phyloP scores from a whole-genome alignment of 1,139 yeast genomes.

The Saccharomyces hybrid region DNA sequence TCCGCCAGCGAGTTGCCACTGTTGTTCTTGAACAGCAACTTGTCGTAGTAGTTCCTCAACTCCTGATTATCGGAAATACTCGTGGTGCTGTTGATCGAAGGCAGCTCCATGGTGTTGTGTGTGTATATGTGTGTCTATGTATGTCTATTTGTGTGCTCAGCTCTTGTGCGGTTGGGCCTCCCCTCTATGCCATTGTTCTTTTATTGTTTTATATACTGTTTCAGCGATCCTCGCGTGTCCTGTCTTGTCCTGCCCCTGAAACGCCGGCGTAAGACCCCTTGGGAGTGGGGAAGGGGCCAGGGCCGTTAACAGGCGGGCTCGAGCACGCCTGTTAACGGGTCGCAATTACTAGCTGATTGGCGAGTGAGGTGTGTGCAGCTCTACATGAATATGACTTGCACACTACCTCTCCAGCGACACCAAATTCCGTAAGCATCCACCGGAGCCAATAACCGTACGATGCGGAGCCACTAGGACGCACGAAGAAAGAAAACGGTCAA shows the following conservation, averaged over 20 bases:
- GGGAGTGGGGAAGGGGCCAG: neutral
- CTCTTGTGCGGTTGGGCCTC: neutral
- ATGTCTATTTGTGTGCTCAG: neutral
- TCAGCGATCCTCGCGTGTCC: constrained; percentile 1
- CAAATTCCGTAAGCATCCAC: too few species aligned
- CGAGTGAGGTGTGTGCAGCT: neutral
- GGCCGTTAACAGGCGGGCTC: neutral
- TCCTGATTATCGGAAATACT: constrained; percentile 31
- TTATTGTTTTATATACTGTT: neutral
- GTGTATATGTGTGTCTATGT: neutral
- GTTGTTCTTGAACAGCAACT: constrained; percentile 26
- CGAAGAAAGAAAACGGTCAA: neutral
- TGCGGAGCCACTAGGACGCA: neutral
- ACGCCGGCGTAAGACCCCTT: neutral
- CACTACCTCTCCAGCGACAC: neutral
- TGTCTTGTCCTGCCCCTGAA: constrained; percentile 1
- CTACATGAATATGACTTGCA: neutral
- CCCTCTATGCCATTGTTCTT: neutral
- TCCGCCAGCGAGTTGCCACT: constrained; percentile 30
- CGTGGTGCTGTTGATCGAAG: constrained; percentile 30
- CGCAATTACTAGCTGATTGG: too few species aligned
- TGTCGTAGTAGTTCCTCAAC: constrained; percentile 29
- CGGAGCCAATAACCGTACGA: too few species aligned
- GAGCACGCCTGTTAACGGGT: too few species aligned
- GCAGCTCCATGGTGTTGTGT: constrained; percentile 16